Conservation (phyloP, 495 filamentous ascomycete species). For the Melanomma pulvis-pyrius region DNA sequence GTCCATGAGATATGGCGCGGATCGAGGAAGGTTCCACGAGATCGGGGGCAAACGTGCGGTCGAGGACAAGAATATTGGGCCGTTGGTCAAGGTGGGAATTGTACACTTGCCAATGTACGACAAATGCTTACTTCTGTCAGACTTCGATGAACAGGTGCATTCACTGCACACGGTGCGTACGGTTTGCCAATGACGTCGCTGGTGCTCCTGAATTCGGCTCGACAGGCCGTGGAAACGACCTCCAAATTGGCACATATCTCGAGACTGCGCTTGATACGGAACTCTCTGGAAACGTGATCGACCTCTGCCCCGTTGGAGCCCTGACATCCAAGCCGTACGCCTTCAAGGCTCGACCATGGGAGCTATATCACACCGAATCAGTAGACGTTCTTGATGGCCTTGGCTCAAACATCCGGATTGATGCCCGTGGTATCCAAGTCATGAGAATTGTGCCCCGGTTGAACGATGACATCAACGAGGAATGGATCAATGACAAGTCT, state of each 20-base stretch:
- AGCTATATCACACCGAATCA: slow-evolving; percentile 88
- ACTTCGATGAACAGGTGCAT: slow-evolving; percentile 99
- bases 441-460: slow-evolving; percentile 91
- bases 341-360: slow-evolving; percentile 95
- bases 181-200: slow-evolving; percentile 96
- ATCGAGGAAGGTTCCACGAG: slow-evolving; percentile 96
- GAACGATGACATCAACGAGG: slow-evolving; percentile 97
- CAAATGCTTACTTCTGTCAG: slow-evolving; percentile 37
- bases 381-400: slow-evolving; percentile 91
- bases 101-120: background rate
- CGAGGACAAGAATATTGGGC: slow-evolving; percentile 99
- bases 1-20: slow-evolving; percentile 96
- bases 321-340: slow-evolving; percentile 96
- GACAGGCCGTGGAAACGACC: slow-evolving; percentile 89
- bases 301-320: slow-evolving; percentile 95
- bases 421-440: slow-evolving; percentile 90
- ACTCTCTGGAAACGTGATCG: slow-evolving; percentile 95
- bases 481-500: slow-evolving; percentile 99
- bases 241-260: slow-evolving; percentile 97
- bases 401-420: slow-evolving; percentile 91
- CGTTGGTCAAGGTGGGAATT: slow-evolving; percentile 74
- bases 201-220: slow-evolving; percentile 94
- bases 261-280: slow-evolving; percentile 90
- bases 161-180: slow-evolving; percentile 95
- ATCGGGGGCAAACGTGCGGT: slow-evolving; percentile 91